These are phyloP conservation scores for Zygnema cylindricum DNA, from an alignment of 139 green algal genomes.

Conservation along the genomic window DNA sequence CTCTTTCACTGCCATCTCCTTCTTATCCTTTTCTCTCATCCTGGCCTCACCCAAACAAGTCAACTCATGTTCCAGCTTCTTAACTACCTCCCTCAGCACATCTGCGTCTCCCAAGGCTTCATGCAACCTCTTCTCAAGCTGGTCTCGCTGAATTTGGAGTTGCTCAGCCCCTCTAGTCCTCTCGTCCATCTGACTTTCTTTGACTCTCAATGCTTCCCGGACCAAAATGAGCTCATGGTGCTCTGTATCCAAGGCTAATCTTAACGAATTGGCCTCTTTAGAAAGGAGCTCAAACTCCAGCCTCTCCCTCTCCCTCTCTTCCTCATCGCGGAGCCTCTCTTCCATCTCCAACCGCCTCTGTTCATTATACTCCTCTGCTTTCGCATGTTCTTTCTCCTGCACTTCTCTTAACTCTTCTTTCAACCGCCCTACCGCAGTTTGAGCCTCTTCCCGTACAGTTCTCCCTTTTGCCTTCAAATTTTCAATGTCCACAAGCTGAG, in stretches of 20 bases:
- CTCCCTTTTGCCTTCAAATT: not conserved
- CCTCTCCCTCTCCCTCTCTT: not conserved
- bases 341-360: not conserved
- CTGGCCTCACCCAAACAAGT: not conserved
- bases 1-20: not conserved
- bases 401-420: not conserved
- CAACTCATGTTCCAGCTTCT: not conserved
- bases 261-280: not conserved
- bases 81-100: not conserved
- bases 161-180: not conserved
- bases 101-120: not conserved
- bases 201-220: not conserved
- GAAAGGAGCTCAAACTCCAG: not conserved
- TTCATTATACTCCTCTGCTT: not conserved
- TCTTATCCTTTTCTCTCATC: not conserved
- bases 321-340: not conserved
- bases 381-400: not conserved
- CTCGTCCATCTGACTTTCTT: not conserved
- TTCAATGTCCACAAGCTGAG: not conserved
- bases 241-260: not conserved
- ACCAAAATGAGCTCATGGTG: not conserved
- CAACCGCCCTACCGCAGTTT: not conserved
- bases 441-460: not conserved
- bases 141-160: not conserved
- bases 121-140: not conserved